Evolutionary conservation across 176 grass and related monocot genomes (phyloP).

Genomic region (Carex kokanica): DNA sequence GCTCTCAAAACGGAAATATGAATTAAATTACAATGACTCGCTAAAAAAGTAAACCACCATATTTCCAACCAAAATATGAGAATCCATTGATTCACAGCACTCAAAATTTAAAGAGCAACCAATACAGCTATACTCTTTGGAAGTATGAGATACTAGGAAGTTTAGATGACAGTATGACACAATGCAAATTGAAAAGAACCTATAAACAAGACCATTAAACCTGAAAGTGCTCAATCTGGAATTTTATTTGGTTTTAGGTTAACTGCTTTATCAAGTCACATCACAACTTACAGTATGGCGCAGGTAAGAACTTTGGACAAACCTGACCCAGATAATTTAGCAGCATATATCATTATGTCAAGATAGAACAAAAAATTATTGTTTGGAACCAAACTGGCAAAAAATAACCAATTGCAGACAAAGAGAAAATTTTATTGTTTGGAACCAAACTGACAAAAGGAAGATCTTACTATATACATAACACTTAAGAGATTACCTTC

Average conservation of each 20-base stretch:
- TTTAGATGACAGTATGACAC: not conserved
- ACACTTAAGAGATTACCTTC: conserved; percentile 55
- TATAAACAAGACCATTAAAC: not conserved
- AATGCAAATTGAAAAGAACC: not conserved
- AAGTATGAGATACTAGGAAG: not conserved
- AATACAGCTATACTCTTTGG: not conserved
- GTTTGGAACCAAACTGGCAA: not conserved
- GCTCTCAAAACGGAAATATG: not conserved
- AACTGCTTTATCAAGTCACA: not conserved
- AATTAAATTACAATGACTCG: not conserved
- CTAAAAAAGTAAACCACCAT: not conserved
- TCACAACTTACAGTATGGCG: not conserved
- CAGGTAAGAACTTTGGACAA: not conserved
- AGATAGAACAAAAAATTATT: not conserved
- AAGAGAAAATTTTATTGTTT: not conserved
- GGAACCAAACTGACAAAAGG: not conserved
- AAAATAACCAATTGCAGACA: not conserved
- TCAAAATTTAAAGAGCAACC: not conserved
- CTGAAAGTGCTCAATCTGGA: not conserved
- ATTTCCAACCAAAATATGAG: not conserved
- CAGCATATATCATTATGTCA: not conserved
- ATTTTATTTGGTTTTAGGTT: not conserved
- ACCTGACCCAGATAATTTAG: not conserved
- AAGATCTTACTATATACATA: not conserved
- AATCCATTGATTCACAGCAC: not conserved